Evolutionary conservation across 257 asterid species (phyloP), one percentile per base, ranked within the genome.

Genomic region (Lycium ferocissimum): DNA sequence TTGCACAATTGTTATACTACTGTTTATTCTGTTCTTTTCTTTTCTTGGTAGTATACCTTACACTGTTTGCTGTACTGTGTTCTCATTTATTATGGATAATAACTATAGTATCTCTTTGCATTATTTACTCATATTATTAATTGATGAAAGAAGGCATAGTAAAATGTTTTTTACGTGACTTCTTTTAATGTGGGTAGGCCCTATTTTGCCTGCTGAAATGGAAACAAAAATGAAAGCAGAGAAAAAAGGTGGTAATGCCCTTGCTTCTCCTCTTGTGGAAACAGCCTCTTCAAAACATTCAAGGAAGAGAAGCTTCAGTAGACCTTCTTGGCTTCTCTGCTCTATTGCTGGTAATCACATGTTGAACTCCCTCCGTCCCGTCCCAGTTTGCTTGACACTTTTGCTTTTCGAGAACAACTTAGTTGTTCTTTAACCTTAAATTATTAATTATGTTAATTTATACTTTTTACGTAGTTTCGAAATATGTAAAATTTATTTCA

Each of bases 311-410:
- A 88, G 89, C 90, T 91, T 89, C 90, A 85, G 80, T 83, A 92
- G 93, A 69, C 97, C 98, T 18, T 95, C 98, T 1, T 95, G 98
- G 97, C 96, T 95, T 83, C 95, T 95, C 83, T 95, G 95, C 87
- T 83, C 93, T 84, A 90, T 95, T 83, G 96, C 95, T 51, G 98
- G 98, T 95, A 95, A 3, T 14, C 26, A 45, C 26, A 69, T 69
- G 7, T 17, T 69, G 26, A 26, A 59, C 45, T 40, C 45, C 4
- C 4, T 40, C 45, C 45, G 45, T 40, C 4, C 45, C 45, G 0
- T 40, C 4, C 45, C 45, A 2, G 6, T 40, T 40, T 40, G 45
- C 6, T 40, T 40, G 4, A 40, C 5, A 40, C 45, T 40, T 40
- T 40, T 2, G 4, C 6, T 40, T 40, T 40, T 40, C 45, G 45